Base-by-base conservation (phyloP, 495 filamentous ascomycete genomes). In the Aspergillus affinis region DNA sequence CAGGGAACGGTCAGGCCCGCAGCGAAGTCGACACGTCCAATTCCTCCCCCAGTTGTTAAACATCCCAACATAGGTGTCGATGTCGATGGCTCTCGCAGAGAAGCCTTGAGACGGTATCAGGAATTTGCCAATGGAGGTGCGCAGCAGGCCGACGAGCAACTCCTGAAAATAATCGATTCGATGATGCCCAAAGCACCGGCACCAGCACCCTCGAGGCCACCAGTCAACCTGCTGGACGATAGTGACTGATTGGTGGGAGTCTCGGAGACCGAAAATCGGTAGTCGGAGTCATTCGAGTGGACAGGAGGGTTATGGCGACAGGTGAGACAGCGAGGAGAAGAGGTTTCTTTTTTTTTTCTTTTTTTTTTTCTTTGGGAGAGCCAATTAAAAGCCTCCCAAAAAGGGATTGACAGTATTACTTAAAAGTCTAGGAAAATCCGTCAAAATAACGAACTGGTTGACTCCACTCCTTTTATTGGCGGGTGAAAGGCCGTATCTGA, bases 71-170 rank as follows among this genome's bases (percentile, higher is more conserved):
- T 6, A 41, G 18, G 45, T 21, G 15, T 54, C 32, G 57, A 60
- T 15, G 51, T 46, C 9, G 48, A 54, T 36, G 45, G 26, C 19
- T 4, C 30, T 6, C 62, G 32, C 10, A 49, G 21, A 20, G 50
- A 23, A 30, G 50, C 48, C 7, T 30, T 66, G 9, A 13, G 51
- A 13, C 36, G 18, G 6, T 74, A 67, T 50, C 64, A 68, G 27
- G 65, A 55, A 1, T 70, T 64, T 51, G 69, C 67, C 7, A 67
- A 63, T 18, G 71, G 66, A 6, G 69, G 69, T 6, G 58, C 56
- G 6, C 63, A 64, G 51, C 57, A 68, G 18, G 65, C 66, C 15
- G 71, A 74, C 57, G 61, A 48, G n/a, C 15, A 61, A 3, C 32
- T 74, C 1, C 27, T 41, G 3, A 54, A 55, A 15, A 60, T 56